Base-by-base conservation (phyloP, 2,329 filamentous ascomycete species). In the Monilinia polystroma region DNA sequence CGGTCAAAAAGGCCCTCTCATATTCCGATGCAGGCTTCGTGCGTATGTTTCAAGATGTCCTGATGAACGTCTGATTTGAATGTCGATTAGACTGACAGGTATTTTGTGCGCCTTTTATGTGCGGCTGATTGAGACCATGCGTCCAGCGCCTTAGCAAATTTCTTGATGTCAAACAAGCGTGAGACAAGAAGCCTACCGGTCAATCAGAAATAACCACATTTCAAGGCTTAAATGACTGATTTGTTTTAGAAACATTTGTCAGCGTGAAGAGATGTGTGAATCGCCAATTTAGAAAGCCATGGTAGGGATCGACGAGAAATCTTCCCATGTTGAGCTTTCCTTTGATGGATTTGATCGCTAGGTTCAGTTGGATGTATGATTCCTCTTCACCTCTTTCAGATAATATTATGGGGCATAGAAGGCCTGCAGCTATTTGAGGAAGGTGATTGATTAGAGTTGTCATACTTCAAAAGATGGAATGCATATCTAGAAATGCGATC, bases 141-240 rank as follows among this genome's bases (percentile, higher is more conserved):
- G 29, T 29, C 47, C 29, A 51, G 45, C 58, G 32, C 58, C 58
- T 60, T 18, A 18, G 23, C 35, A 45, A 58, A 41, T 58, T 12
- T 35, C 7, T 38, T 18, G 57, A 51, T 51, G 32, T 60, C 58
- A 51, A 51, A 35, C 58, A 29, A 49, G 45, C 7, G 45, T 51
- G 45, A 60, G 58, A 60, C 58, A 51, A 11, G 12, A 49, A 51
- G 32, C 51, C 12, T 38, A 12, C 29, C 29, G 8, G 20, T 60
- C 58, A 60, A 60, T 60, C 45, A 60, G 58, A 60, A 32, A 51
- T 38, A 60, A 23, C 58, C 58, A 60, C 58, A 60, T 60, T 60
- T 60, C 58, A 51, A 49, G 58, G 58, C 58, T 29, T 49, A 49
- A 1, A 60, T 35, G 23, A 7, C 29, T 49, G 29, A 35, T 60